These are phyloP conservation scores for Chondrus crispus DNA, from an alignment of 23 red algal species.

Conservation along the genomic window DNA sequence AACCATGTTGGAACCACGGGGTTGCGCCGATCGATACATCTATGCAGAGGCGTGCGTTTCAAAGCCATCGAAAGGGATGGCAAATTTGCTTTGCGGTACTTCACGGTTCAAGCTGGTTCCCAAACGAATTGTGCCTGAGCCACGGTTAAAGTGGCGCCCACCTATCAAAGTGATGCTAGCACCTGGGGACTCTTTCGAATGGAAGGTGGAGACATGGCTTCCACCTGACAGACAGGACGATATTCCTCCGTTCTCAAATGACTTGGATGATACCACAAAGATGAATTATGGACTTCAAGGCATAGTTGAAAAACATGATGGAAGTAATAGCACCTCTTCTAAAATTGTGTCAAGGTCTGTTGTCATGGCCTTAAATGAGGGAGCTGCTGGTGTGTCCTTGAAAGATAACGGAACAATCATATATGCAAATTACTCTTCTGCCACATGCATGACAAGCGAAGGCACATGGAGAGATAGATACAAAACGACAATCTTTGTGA, in stretches of 20 bases:
- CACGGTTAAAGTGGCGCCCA: not conserved
- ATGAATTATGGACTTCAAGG: not conserved
- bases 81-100: not conserved
- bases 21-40: not conserved
- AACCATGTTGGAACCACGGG: not conserved
- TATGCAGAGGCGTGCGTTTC: not conserved
- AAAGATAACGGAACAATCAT: not conserved
- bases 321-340: no score
- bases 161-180: not conserved
- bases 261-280: not conserved
- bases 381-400: not conserved
- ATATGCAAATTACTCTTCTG: not conserved
- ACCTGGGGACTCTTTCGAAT: not conserved
- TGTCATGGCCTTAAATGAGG: not conserved
- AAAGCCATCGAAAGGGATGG: not conserved
- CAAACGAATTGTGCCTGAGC: not conserved
- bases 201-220: no score
- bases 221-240: no score
- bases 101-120: not conserved
- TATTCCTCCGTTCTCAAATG: not conserved
- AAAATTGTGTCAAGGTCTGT: not conserved
- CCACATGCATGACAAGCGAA: not conserved
- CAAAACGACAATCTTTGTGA: not conserved
- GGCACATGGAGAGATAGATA: not conserved
- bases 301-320: no score